Conservation (phyloP, 2,329 filamentous ascomycete species). For the Didymella pinodella region DNA sequence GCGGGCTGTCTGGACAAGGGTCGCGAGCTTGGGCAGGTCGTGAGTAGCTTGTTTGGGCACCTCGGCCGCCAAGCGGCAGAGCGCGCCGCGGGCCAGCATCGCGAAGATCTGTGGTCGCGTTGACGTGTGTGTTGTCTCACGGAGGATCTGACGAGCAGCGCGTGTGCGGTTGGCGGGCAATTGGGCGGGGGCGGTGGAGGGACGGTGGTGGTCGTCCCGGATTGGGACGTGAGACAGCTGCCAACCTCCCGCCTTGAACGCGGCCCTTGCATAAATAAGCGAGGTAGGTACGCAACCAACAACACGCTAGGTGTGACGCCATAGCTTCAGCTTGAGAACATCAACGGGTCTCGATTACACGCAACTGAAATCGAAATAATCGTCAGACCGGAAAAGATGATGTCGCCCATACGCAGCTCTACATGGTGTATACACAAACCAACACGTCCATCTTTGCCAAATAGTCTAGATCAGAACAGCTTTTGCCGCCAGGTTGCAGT, state of each 20-base stretch:
- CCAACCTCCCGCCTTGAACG: conserved; percentile 13
- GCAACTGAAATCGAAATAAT: conserved; percentile 7
- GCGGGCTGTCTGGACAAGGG: conserved; percentile 36
- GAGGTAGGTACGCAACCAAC: not conserved
- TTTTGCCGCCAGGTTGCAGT: not conserved
- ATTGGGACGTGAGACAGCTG: conserved; percentile 23
- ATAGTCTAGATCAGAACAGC: conserved; percentile 8
- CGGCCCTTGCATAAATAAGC: conserved; percentile 21
- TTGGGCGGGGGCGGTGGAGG: conserved; percentile 18
- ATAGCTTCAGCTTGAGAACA: not conserved
- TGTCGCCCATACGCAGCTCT: conserved; percentile 16
- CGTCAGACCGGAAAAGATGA: not conserved
- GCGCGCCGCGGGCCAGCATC: conserved; percentile 49
- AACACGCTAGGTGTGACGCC: not conserved
- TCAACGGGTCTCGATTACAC: conserved; percentile 5
- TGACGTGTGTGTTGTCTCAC: conserved; percentile 15
- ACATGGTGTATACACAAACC: conserved; percentile 19
- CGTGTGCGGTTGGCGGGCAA: conserved; percentile 32
- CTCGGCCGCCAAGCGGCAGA: conserved; percentile 48
- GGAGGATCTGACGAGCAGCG: conserved; percentile 20
- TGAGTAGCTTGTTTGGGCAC: conserved; percentile 47
- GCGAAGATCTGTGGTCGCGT: conserved; percentile 17
- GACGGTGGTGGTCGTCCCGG: conserved; percentile 22
- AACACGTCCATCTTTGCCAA: conserved; percentile 7
- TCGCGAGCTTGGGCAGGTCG: conserved; percentile 47